These are phyloP conservation scores for Neonectria hederae DNA, from an alignment of 2,329 filamentous ascomycete genomes.

Conservation along the genomic window DNA sequence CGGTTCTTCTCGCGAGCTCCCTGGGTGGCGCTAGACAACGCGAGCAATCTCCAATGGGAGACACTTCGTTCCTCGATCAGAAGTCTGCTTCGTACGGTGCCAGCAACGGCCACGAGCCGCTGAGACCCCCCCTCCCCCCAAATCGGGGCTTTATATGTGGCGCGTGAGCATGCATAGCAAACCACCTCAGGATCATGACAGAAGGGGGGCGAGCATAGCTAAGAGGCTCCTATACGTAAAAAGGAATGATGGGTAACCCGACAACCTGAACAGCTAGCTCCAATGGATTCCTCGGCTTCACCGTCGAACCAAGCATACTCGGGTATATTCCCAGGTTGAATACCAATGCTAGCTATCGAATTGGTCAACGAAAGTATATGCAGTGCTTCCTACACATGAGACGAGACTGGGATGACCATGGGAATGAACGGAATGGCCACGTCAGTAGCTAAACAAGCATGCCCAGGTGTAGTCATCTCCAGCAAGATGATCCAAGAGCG, in stretches of 20 bases:
- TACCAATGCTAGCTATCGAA: neutral
- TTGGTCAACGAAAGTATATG: neutral
- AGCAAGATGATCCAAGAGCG: neutral
- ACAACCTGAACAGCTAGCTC: neutral
- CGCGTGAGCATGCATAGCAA: neutral
- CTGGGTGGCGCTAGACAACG: conserved; percentile 12
- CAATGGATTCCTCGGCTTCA: neutral
- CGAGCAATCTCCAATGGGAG: conserved; percentile 24
- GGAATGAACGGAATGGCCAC: neutral
- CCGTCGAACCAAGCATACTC: neutral
- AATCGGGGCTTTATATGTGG: conserved; percentile 4
- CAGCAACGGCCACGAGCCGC: neutral
- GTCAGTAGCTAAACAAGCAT: neutral
- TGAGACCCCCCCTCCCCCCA: conserved; percentile 1
- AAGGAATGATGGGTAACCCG: conserved; percentile 5
- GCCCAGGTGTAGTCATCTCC: neutral
- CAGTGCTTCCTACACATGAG: neutral
- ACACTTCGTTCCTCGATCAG: conserved; percentile 3
- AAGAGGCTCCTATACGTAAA: neutral
- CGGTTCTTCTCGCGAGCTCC: conserved; percentile 21
- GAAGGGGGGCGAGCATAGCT: neutral
- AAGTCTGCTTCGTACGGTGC: neutral
- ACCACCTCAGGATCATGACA: neutral
- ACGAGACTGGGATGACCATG: neutral
- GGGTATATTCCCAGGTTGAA: neutral